Evolutionary conservation across 176 grass and related monocot species (phyloP), one percentile per base, ranked within the genome.

Genomic region (Lolium perenne): DNA sequence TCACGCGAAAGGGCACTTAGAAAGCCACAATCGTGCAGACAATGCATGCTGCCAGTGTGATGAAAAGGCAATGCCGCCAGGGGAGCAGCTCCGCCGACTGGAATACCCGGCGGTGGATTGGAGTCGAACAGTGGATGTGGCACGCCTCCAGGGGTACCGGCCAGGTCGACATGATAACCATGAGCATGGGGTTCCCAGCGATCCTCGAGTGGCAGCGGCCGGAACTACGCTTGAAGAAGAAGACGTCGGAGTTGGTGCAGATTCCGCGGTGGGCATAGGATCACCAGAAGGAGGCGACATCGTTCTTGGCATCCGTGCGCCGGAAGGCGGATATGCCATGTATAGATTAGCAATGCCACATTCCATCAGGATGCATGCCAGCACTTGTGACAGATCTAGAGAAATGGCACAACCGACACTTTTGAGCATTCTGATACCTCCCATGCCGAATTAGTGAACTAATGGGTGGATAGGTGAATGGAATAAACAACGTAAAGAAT

Each of bases 11-110:
- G 49, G 70, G 14, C 25, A 25, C 21, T 11, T 26, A 68, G 47
- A 86, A 16, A 16, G 59, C 50, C 20, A 97, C 56, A 58, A 94
- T 66, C 38, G 84, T 26, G 35, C 60, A 90, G 5, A 84, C 91
- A 21, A 97, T 11, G 29, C 64, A 76, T 15, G 89, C 75, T 21
- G 69, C 91, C 5, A 88, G 75, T 41, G 89, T 86, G 71, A 46
- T 55, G 45, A 90, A 58, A 20, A 93, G 21, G 66, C 87, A 81
- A 81, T 4, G 73, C 45, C 55, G 56, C 41, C 15, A 25, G 56
- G 1, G 41, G 45, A 45, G 77, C 56, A 15, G 89, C 89, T 0
- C 26, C 47, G 66, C 70, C 46, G 2, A 45, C 71, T 4, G 85
- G 71, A 17, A 80, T 70, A 1, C n/a, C 41, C 6, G 88, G 83